Percentiles rank a stretch among this genome's conserved stretches.
phyloP scores from a whole-genome alignment of 139 green algal species.

The Chlorella vulgaris region DNA sequence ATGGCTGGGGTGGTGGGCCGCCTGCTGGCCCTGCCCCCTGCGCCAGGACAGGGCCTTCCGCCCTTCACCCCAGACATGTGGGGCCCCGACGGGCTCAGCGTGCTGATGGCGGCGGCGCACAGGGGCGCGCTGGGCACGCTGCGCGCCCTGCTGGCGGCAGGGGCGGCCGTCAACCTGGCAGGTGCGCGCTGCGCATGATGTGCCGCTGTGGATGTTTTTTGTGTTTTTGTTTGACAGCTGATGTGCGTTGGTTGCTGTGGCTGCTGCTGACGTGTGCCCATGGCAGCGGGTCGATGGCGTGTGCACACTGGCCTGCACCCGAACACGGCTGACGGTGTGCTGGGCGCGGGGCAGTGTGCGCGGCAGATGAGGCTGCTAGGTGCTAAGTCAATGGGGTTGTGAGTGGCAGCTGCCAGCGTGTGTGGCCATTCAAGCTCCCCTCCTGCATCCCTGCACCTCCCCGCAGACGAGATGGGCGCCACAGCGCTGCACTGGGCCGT shows the following conservation, averaged over 20 bases:
- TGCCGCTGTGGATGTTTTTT: no score
- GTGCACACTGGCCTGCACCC: no score
- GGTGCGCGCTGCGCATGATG: neutral
- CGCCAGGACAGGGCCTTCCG: neutral
- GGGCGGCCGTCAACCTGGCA: slow-evolving; percentile 13
- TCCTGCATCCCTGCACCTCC: neutral
- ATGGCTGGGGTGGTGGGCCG: neutral
- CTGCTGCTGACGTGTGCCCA: no score
- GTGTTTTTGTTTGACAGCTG: neutral
- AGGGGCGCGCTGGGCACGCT: slow-evolving; percentile 15
- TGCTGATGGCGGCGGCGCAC: slow-evolving; percentile 15
- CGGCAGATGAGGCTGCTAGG: no score
- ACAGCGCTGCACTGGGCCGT: slow-evolving; percentile 26
- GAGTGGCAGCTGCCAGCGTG: neutral
- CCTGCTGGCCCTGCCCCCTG: slow-evolving; percentile 13
- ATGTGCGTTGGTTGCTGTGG: neutral
- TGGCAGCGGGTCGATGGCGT: no score
- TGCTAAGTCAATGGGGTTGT: neutral
- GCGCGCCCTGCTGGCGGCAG: slow-evolving; percentile 6
- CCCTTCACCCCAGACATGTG: slow-evolving; percentile 23
- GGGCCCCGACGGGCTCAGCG: slow-evolving; percentile 5
- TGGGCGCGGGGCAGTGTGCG: no score
- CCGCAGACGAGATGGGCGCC: slow-evolving; percentile 23
- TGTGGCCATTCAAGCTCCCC: no score
- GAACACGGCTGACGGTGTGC: no score